Percentiles rank a stretch among this genome's conserved stretches.
Conservation (phyloP, 1,284 basidiomycete species). For the Tilletia walkeri region DNA sequence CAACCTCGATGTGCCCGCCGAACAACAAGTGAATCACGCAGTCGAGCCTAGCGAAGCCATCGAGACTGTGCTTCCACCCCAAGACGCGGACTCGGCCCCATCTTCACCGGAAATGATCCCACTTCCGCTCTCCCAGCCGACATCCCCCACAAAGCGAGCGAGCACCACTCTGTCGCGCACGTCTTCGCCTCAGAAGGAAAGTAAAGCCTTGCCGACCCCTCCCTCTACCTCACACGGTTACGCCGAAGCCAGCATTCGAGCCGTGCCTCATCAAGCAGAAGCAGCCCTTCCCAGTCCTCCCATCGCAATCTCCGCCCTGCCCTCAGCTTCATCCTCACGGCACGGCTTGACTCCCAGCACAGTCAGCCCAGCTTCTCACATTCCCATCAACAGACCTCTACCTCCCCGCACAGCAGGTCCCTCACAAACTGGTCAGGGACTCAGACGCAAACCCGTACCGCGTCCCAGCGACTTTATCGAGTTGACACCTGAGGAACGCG, state of each 20-base stretch:
- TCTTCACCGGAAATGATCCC: background rate
- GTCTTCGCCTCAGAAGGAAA: background rate
- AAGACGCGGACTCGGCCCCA: background rate
- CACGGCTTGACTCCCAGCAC: background rate
- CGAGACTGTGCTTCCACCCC: too few relatives aligned
- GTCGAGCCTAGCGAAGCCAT: background rate
- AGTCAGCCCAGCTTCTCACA: background rate
- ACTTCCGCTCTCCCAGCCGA: background rate
- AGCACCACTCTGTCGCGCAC: background rate
- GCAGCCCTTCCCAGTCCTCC: background rate
- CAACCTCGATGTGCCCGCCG: background rate
- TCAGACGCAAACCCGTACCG: slow-evolving; percentile 3
- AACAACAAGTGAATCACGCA: background rate
- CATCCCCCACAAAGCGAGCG: background rate
- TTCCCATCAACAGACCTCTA: background rate
- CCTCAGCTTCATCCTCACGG: background rate
- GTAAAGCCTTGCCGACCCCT: background rate
- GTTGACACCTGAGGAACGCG: background rate
- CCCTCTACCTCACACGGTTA: background rate
- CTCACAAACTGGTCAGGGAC: background rate
- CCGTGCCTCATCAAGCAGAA: background rate
- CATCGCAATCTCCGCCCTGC: background rate
- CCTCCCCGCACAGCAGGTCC: slow-evolving; percentile 10
- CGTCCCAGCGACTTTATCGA: background rate
- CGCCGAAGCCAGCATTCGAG: background rate